phyloP scores from a whole-genome alignment of 192 early-diverging fungal species.

The Podila clonocystis region DNA sequence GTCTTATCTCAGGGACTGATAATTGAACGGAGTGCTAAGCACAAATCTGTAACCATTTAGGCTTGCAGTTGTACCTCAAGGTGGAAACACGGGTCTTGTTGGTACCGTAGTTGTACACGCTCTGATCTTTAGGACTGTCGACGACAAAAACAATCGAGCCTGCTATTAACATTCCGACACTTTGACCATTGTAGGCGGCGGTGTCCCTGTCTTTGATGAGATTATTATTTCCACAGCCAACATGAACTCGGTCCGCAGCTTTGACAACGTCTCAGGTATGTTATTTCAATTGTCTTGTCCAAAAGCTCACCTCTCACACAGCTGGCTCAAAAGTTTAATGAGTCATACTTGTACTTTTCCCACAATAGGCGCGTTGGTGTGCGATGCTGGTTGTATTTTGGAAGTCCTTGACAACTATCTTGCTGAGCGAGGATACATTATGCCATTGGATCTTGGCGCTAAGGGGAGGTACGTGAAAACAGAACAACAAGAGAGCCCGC shows the following conservation, averaged over 20 bases:
- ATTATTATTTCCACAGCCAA: slow-evolving; percentile 82
- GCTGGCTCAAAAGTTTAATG: background rate
- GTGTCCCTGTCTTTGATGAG: slow-evolving; percentile 96
- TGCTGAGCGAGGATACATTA: slow-evolving; percentile 84
- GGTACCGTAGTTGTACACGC: slow-evolving; percentile 51
- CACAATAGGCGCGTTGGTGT: slow-evolving; percentile 79
- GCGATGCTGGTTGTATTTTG: slow-evolving; percentile 93
- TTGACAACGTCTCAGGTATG: slow-evolving; percentile 72
- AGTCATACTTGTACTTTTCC: background rate
- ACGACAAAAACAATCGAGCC: too few species aligned
- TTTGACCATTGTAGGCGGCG: slow-evolving; percentile 65
- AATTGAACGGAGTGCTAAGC: too few species aligned
- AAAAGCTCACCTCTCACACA: too few species aligned
- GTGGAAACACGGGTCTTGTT: slow-evolving; percentile 97
- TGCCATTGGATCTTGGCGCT: slow-evolving; percentile 93
- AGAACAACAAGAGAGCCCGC: background rate
- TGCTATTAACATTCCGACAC: background rate
- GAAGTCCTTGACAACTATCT: slow-evolving; percentile 90
- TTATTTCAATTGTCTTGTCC: too few species aligned
- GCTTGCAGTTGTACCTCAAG: slow-evolving; percentile 96
- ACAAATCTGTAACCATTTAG: slow-evolving; percentile 8
- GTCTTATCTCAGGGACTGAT: background rate
- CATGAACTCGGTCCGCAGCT: slow-evolving; percentile 84
- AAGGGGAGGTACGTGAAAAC: slow-evolving; percentile 66
- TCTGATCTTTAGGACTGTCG: too few species aligned